phyloP scores from a whole-genome alignment of 257 asterid species.

The Phtheirospermum japonicum region DNA sequence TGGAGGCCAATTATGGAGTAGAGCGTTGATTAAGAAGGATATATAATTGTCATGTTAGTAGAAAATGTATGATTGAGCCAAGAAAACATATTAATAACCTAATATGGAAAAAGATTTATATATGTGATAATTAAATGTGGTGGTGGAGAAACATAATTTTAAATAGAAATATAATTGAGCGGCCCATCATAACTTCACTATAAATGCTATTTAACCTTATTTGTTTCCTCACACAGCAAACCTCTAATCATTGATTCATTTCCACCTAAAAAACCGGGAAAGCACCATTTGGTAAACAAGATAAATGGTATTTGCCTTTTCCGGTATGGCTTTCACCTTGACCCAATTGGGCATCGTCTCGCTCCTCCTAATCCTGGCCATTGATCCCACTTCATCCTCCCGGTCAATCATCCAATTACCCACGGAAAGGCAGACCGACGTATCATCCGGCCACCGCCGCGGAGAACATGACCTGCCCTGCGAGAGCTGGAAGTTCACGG shows the following conservation, averaged over 20 bases:
- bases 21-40: too few relatives aligned
- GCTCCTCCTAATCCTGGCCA: conserved; percentile 32
- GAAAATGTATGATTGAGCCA: too few relatives aligned
- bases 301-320: not conserved
- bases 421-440: conserved; percentile 28
- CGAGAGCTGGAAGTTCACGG: conserved; percentile 78
- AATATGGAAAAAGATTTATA: too few relatives aligned
- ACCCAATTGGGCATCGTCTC: conserved; percentile 21
- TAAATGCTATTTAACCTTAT: too few relatives aligned
- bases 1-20: too few relatives aligned
- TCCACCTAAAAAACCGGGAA: not conserved
- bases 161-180: too few relatives aligned
- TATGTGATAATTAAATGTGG: too few relatives aligned
- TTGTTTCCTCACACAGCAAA: not conserved
- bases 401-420: conserved; percentile 42
- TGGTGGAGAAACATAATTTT: too few relatives aligned
- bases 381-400: conserved; percentile 33
- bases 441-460: conserved; percentile 30
- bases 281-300: not conserved
- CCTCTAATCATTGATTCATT: not conserved
- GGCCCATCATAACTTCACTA: too few relatives aligned
- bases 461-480: conserved; percentile 41
- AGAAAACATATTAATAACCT: too few relatives aligned
- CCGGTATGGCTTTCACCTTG: conserved; percentile 31
- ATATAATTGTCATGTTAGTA: too few relatives aligned